Conservation (phyloP, 2,329 filamentous ascomycete species). For the Elsinoe arachidis region DNA sequence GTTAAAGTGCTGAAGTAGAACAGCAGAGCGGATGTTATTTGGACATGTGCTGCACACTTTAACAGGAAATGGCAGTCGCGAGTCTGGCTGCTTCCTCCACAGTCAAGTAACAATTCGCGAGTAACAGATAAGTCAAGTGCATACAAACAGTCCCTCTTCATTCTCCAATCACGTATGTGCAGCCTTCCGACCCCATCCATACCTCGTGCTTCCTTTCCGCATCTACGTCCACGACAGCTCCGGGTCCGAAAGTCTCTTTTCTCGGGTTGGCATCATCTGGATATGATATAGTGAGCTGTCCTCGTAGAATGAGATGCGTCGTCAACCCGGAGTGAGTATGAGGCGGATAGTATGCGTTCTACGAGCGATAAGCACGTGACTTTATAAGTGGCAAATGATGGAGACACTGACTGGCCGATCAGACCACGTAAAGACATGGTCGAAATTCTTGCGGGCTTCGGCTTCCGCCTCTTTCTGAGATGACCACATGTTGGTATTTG, state of each 20-base stretch:
- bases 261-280: conserved; percentile 48
- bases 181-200: conserved; percentile 57
- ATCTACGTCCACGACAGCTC: conserved; percentile 58
- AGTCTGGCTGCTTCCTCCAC: background rate
- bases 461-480: conserved; percentile 45
- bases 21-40: background rate
- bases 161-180: conserved; percentile 58
- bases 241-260: conserved; percentile 52
- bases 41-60: no score
- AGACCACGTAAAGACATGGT: conserved; percentile 62
- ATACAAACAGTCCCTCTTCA: conserved; percentile 20
- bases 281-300: conserved; percentile 58
- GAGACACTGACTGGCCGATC: conserved; percentile 50
- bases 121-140: background rate
- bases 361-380: conserved; percentile 26
- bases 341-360: conserved; percentile 59
- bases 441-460: conserved; percentile 60
- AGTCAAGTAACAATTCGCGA: background rate
- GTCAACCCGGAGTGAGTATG: conserved; percentile 57
- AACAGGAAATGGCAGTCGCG: background rate
- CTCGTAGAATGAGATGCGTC: conserved; percentile 59
- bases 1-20: background rate
- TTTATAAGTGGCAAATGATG: conserved; percentile 10
- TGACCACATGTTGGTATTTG: conserved; percentile 13
- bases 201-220: conserved; percentile 58